These are phyloP conservation scores for Elongisporangium undulatum DNA, from an alignment of 352 stramenopile genomes.

Conservation along the genomic window DNA sequence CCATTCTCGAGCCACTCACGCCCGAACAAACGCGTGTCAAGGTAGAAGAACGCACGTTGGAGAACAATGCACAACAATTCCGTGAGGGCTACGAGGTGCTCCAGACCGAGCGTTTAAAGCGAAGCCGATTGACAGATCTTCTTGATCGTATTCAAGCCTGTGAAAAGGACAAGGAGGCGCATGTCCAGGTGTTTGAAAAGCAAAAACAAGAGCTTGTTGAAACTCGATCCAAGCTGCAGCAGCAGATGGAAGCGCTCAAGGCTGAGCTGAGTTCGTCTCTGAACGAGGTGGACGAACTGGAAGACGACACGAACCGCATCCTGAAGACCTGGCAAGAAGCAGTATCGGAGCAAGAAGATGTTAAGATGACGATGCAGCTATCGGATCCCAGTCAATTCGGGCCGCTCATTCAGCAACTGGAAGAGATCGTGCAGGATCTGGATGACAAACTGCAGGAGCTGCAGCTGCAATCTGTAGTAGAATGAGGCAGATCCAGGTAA, in stretches of 20 bases:
- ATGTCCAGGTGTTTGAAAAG: constrained; percentile 21
- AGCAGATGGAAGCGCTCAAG: constrained; percentile 61
- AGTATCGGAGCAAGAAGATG: constrained; percentile 46
- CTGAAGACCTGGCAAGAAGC: constrained; percentile 31
- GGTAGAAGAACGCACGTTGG: constrained; percentile 21
- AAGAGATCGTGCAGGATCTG: constrained; percentile 19
- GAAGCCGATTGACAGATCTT: constrained; percentile 26
- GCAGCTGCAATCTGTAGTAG: not conserved
- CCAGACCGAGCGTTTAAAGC: constrained; percentile 21
- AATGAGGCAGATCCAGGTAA: not conserved
- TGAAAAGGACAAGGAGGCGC: constrained; percentile 27
- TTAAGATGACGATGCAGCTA: constrained; percentile 64
- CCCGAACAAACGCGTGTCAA: constrained; percentile 27
- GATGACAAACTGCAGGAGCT: constrained; percentile 1
- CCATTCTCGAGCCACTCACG: constrained; percentile 55
- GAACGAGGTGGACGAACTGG: constrained; percentile 45
- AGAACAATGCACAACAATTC: constrained; percentile 17
- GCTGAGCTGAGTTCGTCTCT: constrained; percentile 27
- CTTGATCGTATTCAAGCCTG: constrained; percentile 31
- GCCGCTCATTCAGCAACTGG: constrained; percentile 7
- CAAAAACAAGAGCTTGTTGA: constrained; percentile 27
- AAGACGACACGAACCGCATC: constrained; percentile 31
- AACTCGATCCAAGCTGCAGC: constrained; percentile 37
- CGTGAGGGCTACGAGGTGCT: constrained; percentile 29
- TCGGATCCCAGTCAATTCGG: constrained; percentile 38